Base-by-base conservation (phyloP, 2,329 filamentous ascomycete genomes). In the Epichloe sp. region DNA sequence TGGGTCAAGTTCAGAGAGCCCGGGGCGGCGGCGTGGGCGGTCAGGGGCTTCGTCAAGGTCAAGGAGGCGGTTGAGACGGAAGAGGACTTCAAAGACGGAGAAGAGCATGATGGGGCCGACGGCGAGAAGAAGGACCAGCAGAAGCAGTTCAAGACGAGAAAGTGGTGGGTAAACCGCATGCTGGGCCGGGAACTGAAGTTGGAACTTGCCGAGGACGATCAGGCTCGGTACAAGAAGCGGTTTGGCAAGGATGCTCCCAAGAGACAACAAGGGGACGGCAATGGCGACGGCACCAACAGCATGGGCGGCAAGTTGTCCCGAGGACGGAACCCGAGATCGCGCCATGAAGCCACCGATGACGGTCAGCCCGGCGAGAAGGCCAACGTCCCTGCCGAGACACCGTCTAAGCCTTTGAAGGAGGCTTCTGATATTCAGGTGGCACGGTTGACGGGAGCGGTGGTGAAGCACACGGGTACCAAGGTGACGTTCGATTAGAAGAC, bases 121-220 rank as follows among this genome's bases (percentile, higher is more conserved):
- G 70, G 71, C 5, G 64, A 67, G 23, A 62, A 65, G n/a, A 59
- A 63, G n/a, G 62, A 63, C 11, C 64, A 66, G 54, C 63, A 72
- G 57, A 74, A 70, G 63, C 75, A 75, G 64, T 77, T 72, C 59
- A 81, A 80, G 67, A 80, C 68, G 60, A 72, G 77, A 57, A 85
- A 84, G 66, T 87, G 89, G 77, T 94, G 88, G 78, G 83, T 96
- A 57, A 95, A 95, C 69, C 79, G 82, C 60, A 77, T 96, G 51
- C 74, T 85, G 48, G 89, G 90, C 31, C 80, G 93, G 34, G 77
- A 82, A 56, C 75, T 98, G 58, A 87, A 91, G 64, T 82, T 93
- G 65, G 91, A 98, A 66, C 89, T 91, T 61, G 93, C 93, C 19
- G 93, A 98, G 70, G 93, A 97, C 66, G 82, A 90, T 53, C 82